Percentiles rank a stretch among this genome's conserved stretches.
phyloP scores from a whole-genome alignment of 1,139 yeast genomes.

The Geotrichum aggregatum region DNA sequence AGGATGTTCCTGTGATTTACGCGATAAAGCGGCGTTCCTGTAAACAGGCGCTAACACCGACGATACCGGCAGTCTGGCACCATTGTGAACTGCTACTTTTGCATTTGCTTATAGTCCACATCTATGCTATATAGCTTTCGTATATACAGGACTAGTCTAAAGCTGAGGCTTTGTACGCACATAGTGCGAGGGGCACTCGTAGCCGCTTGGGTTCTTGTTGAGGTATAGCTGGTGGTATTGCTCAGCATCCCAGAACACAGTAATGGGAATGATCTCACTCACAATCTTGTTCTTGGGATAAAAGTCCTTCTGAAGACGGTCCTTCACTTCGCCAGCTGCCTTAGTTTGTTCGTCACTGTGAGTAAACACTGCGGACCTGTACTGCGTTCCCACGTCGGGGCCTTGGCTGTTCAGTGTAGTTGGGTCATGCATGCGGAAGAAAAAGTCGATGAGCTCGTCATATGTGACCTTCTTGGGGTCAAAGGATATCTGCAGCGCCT shows the following conservation, averaged over 20 bases:
- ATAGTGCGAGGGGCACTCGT: slow-evolving; percentile 85
- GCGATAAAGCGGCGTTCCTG: too few species aligned
- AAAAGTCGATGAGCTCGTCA: slow-evolving; percentile 69
- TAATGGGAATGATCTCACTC: slow-evolving; percentile 66
- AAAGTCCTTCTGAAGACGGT: slow-evolving; percentile 53
- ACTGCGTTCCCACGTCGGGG: slow-evolving; percentile 78
- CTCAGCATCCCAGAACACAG: slow-evolving; percentile 84
- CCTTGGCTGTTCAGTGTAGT: slow-evolving; percentile 63
- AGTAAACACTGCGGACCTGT: slow-evolving; percentile 71
- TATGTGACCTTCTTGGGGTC: slow-evolving; percentile 62
- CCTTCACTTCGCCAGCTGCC: slow-evolving; percentile 43
- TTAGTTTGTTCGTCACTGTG: slow-evolving; percentile 50
- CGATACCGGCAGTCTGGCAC: too few species aligned
- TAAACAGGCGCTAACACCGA: too few species aligned
- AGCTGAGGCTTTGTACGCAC: slow-evolving; percentile 46
- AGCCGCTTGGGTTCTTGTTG: slow-evolving; percentile 73
- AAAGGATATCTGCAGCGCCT: slow-evolving; percentile 74
- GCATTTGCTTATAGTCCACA: too few species aligned
- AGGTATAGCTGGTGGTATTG: slow-evolving; percentile 85
- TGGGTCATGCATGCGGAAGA: slow-evolving; percentile 88
- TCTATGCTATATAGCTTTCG: too few species aligned
- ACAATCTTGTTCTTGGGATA: slow-evolving; percentile 50
- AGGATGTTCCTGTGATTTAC: too few species aligned
- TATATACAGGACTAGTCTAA: neutral
- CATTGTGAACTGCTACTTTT: too few species aligned